A percentile compares a stretch with the other conserved stretches of the same genome.
Evolutionary conservation across 176 grass and related monocot genomes (phyloP).

Genomic region (Aegilops bicornis): DNA sequence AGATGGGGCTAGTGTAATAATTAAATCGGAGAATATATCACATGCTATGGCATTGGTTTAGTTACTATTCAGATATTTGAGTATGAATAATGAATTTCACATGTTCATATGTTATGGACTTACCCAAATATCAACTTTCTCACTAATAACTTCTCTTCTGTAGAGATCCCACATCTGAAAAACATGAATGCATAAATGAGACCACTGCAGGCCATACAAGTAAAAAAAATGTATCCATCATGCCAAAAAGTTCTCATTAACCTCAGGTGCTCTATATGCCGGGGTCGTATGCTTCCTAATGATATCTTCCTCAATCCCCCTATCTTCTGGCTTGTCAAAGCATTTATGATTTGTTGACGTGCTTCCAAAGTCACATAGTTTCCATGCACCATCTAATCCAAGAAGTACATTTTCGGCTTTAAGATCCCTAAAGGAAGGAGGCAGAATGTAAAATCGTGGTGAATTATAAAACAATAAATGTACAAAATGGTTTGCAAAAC

Average conservation of each 20-base stretch:
- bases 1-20: background rate
- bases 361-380: slow-evolving; percentile 90
- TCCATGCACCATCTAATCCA: slow-evolving; percentile 85
- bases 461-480: background rate
- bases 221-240: background rate
- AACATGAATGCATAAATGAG: slow-evolving; percentile 16
- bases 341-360: slow-evolving; percentile 87
- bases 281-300: slow-evolving; percentile 91
- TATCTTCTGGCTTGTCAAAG: slow-evolving; percentile 78
- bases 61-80: background rate
- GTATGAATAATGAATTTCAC: background rate
- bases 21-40: background rate
- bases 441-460: slow-evolving; percentile 4
- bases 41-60: slow-evolving; percentile 4
- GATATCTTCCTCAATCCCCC: slow-evolving; percentile 88
- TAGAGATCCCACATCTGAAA: slow-evolving; percentile 97
- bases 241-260: slow-evolving; percentile 20
- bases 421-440: slow-evolving; percentile 55
- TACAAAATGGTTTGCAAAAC: background rate
- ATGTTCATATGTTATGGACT: slow-evolving; percentile 23
- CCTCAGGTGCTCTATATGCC: slow-evolving; percentile 88
- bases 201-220: background rate
- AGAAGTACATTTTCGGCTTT: slow-evolving; percentile 95
- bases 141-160: slow-evolving; percentile 83
- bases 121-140: slow-evolving; percentile 92